phyloP scores from a whole-genome alignment of 2,329 filamentous ascomycete genomes.

The Nemania sp. region DNA sequence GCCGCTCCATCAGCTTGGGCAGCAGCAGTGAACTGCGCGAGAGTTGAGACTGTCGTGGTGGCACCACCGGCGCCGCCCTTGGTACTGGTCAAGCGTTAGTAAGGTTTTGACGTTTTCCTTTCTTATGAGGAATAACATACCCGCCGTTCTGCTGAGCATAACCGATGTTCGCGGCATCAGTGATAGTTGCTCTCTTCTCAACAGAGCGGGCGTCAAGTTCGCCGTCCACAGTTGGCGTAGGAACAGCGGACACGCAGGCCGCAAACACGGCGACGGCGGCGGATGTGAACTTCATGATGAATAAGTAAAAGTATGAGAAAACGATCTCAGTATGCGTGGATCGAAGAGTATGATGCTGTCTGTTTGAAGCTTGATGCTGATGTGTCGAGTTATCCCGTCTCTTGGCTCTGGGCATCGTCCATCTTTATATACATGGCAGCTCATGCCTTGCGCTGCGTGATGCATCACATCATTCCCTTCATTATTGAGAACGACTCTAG shows the following conservation, averaged over 20 bases:
- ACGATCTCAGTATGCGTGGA: background rate
- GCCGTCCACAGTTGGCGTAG: constrained; percentile 27
- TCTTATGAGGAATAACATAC: constrained; percentile 3
- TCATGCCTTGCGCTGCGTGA: background rate
- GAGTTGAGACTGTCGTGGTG: constrained; percentile 57
- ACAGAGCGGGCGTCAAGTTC: constrained; percentile 26
- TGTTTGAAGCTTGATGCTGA: background rate
- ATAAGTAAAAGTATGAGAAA: background rate
- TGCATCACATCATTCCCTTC: background rate
- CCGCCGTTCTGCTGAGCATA: constrained; percentile 30
- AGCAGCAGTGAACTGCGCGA: constrained; percentile 53
- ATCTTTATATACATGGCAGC: constrained; percentile 18
- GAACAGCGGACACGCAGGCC: constrained; percentile 27
- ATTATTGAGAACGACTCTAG: constrained; percentile 1
- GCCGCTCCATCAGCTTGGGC: constrained; percentile 49
- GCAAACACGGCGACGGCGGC: constrained; percentile 26
- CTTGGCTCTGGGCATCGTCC: background rate
- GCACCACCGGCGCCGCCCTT: constrained; percentile 59
- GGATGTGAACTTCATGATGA: constrained; percentile 32
- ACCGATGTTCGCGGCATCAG: constrained; percentile 30
- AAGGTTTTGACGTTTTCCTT: background rate
- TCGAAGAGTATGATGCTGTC: background rate
- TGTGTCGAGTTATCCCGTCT: constrained; percentile 1
- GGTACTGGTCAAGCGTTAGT: constrained; percentile 40
- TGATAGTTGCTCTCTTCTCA: constrained; percentile 31